phyloP scores from a whole-genome alignment of 2,329 filamentous ascomycete genomes.

The Trichothecium sympodiale region DNA sequence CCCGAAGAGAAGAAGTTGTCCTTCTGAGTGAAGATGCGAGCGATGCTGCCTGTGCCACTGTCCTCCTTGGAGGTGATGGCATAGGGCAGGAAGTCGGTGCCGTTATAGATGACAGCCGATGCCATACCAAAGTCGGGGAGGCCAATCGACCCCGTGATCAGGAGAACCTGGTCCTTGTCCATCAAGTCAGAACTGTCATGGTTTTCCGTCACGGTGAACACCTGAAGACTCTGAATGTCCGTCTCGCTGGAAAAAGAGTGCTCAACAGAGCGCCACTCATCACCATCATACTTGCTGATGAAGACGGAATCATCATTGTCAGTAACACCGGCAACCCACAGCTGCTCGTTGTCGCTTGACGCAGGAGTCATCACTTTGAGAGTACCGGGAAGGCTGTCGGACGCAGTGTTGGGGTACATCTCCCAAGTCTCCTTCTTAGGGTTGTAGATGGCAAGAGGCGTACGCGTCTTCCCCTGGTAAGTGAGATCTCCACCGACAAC shows the following conservation, averaged over 20 bases:
- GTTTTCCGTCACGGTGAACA: constrained; percentile 59
- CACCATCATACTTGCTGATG: constrained; percentile 72
- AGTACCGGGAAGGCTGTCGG: constrained; percentile 63
- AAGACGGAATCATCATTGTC: constrained; percentile 55
- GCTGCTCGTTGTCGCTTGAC: constrained; percentile 56
- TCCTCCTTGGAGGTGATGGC: constrained; percentile 61
- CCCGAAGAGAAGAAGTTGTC: constrained; percentile 59
- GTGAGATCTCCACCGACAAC: constrained; percentile 72
- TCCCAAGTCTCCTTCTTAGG: constrained; percentile 56
- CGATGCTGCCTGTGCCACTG: constrained; percentile 61
- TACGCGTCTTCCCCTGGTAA: constrained; percentile 31
- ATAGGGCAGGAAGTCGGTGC: constrained; percentile 67
- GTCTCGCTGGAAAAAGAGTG: constrained; percentile 54
- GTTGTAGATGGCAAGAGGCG: constrained; percentile 58
- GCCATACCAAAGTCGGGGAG: constrained; percentile 68
- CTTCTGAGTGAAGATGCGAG: constrained; percentile 74
- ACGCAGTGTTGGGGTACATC: constrained; percentile 37
- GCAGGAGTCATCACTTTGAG: constrained; percentile 67
- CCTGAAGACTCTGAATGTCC: constrained; percentile 66
- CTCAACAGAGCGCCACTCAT: constrained; percentile 55
- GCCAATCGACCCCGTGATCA: constrained; percentile 75
- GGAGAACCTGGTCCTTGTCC: constrained; percentile 55
- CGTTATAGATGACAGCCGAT: constrained; percentile 82
- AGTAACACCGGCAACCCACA: constrained; percentile 73
- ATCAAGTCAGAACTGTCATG: constrained; percentile 58